Evolutionary conservation across 2,329 filamentous ascomycete species (phyloP).

Genomic region (Paecilomyces niveus): DNA sequence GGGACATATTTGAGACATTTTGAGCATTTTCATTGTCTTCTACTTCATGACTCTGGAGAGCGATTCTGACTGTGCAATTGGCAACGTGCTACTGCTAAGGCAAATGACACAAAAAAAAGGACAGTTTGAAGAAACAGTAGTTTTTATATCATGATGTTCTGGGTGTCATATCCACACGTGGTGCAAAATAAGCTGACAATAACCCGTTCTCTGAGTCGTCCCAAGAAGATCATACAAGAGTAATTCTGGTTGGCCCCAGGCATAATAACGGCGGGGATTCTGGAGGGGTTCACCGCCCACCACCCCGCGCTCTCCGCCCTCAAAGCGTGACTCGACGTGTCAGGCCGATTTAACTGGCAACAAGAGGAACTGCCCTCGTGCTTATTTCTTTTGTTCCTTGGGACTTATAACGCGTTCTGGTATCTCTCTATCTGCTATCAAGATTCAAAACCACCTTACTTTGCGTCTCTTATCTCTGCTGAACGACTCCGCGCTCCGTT

Average conservation of each 20-base stretch:
- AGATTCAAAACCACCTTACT: no score
- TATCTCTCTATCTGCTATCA: no score
- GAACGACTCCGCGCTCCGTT: no score
- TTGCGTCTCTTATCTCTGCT: no score
- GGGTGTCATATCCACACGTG: background rate
- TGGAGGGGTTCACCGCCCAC: background rate
- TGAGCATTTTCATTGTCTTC: no score
- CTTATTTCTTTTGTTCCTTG: background rate
- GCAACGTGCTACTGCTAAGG: no score
- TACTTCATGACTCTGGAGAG: no score
- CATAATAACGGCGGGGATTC: background rate
- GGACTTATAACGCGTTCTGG: background rate
- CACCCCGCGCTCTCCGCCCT: background rate
- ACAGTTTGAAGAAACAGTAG: no score
- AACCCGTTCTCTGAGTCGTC: no score
- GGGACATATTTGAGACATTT: background rate
- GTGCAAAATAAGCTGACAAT: no score
- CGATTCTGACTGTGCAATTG: no score
- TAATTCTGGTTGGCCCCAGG: background rate
- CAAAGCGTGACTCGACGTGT: background rate
- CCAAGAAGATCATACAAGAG: background rate
- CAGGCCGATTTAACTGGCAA: background rate
- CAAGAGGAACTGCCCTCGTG: background rate
- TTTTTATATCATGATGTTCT: background rate
- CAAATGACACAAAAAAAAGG: background rate